Evolutionary conservation across 2,329 filamentous ascomycete genomes (phyloP).

Genomic region (Aureobasidium vineae): DNA sequence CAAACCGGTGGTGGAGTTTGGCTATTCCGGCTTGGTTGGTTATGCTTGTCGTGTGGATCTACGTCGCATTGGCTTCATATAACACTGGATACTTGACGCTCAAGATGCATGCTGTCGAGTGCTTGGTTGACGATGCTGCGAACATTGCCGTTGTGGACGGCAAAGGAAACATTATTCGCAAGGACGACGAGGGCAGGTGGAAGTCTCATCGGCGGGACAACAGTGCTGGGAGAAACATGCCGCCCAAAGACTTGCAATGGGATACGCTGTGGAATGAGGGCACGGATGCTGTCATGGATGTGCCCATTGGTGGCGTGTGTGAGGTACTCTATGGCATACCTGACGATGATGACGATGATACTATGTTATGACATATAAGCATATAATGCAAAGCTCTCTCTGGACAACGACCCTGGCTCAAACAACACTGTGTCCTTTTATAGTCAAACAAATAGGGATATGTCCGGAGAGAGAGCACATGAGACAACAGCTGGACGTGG

Average conservation of each 20-base stretch:
- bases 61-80: slow-evolving; percentile 85
- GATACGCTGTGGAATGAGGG: slow-evolving; percentile 81
- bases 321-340: slow-evolving; percentile 81
- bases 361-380: slow-evolving; percentile 4
- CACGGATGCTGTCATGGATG: slow-evolving; percentile 96
- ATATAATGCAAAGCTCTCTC: not conserved
- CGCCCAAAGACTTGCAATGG: slow-evolving; percentile 63
- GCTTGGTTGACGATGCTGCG: slow-evolving; percentile 85
- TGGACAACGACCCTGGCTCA: not conserved
- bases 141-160: slow-evolving; percentile 79
- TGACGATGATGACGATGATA: slow-evolving; percentile 15
- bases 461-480: too few relatives aligned
- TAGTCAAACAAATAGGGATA: too few relatives aligned
- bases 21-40: slow-evolving; percentile 89
- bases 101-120: slow-evolving; percentile 75
- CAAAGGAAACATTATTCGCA: slow-evolving; percentile 58
- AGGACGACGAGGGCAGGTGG: slow-evolving; percentile 29
- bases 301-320: slow-evolving; percentile 90
- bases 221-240: slow-evolving; percentile 31
- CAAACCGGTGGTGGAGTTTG: slow-evolving; percentile 95
- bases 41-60: slow-evolving; percentile 86
- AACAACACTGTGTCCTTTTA: not conserved
- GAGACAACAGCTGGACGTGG: too few relatives aligned
- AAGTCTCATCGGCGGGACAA: slow-evolving; percentile 33
- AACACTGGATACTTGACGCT: slow-evolving; percentile 88